phyloP scores from a whole-genome alignment of 257 asterid species.

The Solanum pinnatisectum region DNA sequence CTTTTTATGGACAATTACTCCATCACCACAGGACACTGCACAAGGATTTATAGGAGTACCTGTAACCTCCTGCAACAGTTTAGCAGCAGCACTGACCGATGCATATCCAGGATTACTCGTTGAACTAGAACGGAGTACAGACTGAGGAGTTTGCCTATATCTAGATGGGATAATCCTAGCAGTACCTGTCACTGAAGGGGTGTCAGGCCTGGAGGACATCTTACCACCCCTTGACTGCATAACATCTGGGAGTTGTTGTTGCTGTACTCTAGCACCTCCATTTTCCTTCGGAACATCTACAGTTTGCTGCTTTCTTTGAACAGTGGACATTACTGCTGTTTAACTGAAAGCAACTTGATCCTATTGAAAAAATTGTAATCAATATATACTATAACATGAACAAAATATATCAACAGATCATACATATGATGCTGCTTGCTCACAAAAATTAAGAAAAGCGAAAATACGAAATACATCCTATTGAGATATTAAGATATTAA shows the following conservation, averaged over 20 bases:
- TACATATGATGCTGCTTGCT: background rate
- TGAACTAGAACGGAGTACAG: constrained; percentile 25
- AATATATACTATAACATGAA: background rate
- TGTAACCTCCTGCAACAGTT: constrained; percentile 63
- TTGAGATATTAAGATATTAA: background rate
- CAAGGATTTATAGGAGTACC: constrained; percentile 8
- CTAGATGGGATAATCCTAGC: constrained; percentile 60
- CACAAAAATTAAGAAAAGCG: background rate
- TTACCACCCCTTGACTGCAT: constrained; percentile 2
- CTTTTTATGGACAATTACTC: constrained; percentile 18
- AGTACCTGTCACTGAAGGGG: constrained; percentile 32
- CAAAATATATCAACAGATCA: background rate
- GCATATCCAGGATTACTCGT: constrained; percentile 17
- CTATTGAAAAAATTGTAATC: background rate
- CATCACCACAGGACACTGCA: background rate
- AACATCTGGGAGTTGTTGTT: constrained; percentile 9
- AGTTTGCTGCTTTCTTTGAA: constrained; percentile 15
- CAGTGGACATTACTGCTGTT: constrained; percentile 1
- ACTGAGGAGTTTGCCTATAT: constrained; percentile 33
- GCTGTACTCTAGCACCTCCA: constrained; percentile 18
- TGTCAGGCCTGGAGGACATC: constrained; percentile 39
- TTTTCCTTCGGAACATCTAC: constrained; percentile 21
- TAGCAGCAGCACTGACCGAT: constrained; percentile 50
- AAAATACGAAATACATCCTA: background rate
- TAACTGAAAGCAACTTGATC: background rate